Base-by-base conservation (phyloP, 2,329 filamentous ascomycete species). In the Fusarium odoratissimum region DNA sequence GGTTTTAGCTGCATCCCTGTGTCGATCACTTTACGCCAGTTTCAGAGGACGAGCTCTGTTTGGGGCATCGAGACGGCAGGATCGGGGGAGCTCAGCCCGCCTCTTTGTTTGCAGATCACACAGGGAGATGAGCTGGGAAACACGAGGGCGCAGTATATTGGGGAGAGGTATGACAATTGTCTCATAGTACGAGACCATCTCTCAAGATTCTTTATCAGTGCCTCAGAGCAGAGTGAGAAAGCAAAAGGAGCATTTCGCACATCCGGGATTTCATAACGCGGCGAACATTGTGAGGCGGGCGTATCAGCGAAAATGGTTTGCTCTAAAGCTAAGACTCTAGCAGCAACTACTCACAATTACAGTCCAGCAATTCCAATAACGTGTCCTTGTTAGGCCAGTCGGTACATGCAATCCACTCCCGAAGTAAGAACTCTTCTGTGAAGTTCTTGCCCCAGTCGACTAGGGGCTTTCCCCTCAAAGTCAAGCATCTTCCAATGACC, bases 231-330 rank as follows among this genome's bases (percentile, higher is more conserved):
- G 45, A 8, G 45, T 2, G 8, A n/a, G 9, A 6, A 21, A 48
- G 14, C 4, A 3, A 23, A 9, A 3, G 3, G 9, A 31, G 21
- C 4, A 31, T 12, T 17, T 31, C n/a, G n/a, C n/a, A n/a, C n/a
- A n/a, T n/a, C n/a, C n/a, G n/a, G n/a, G n/a, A 31, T 12, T 17
- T 31, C 21, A 2, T 31, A 2, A 14, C 13, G 25, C 4, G 25
- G 8, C 3, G 0, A 31, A 12, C 1, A 17, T 31, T n/a, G 2
- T 23, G 28, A 49, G 10, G 21, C n/a, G n/a, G n/a, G n/a, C n/a
- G n/a, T n/a, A n/a, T n/a, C n/a, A n/a, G n/a, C n/a, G 9, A 49
- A 49, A 23, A 16, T 49, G 21, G 0, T 12, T 23, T 13, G 7
- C 21, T 28, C 6, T 3, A 5, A 28, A 21, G 23, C 10, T 3